These are phyloP conservation scores for Naganishia randhawae DNA, from an alignment of 768 basidiomycete species.

Conservation along the genomic window DNA sequence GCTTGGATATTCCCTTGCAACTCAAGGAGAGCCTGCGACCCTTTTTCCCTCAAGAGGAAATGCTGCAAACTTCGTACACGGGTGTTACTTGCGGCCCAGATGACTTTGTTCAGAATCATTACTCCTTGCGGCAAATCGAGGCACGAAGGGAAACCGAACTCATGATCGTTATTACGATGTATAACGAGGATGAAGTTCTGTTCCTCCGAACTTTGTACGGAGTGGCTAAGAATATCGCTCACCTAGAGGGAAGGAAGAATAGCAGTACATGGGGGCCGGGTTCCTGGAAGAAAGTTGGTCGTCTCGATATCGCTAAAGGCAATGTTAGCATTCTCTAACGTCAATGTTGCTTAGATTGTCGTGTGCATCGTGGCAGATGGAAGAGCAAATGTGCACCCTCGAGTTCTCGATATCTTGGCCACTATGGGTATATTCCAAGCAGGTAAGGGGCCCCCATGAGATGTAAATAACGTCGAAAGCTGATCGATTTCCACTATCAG, in stretches of 20 bases:
- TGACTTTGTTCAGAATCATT: conserved; percentile 77
- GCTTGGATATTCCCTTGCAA: conserved; percentile 77
- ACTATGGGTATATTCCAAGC: conserved; percentile 50
- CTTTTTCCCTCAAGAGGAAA: conserved; percentile 54
- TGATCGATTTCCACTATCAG: conserved; percentile 30
- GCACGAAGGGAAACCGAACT: conserved; percentile 79
- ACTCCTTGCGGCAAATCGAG: conserved; percentile 78
- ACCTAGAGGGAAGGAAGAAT: conserved; percentile 76
- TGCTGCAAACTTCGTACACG: conserved; percentile 61
- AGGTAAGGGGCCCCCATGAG: no score
- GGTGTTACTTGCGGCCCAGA: conserved; percentile 93
- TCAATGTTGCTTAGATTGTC: conserved; percentile 58
- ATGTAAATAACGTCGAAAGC: no score
- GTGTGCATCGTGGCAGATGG: conserved; percentile 89
- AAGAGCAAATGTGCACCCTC: conserved; percentile 72
- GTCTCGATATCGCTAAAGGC: neutral
- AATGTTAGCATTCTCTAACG: neutral
- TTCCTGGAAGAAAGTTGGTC: conserved; percentile 80
- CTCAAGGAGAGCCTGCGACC: conserved; percentile 50
- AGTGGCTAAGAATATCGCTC: conserved; percentile 87
- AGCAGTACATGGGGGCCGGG: conserved; percentile 96
- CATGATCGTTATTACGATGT: conserved; percentile 94
- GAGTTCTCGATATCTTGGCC: conserved; percentile 50
- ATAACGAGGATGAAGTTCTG: conserved; percentile 83
- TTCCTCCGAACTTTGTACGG: conserved; percentile 90